phyloP scores from a whole-genome alignment of 2,329 filamentous ascomycete genomes.

The Kalmusia sp. region DNA sequence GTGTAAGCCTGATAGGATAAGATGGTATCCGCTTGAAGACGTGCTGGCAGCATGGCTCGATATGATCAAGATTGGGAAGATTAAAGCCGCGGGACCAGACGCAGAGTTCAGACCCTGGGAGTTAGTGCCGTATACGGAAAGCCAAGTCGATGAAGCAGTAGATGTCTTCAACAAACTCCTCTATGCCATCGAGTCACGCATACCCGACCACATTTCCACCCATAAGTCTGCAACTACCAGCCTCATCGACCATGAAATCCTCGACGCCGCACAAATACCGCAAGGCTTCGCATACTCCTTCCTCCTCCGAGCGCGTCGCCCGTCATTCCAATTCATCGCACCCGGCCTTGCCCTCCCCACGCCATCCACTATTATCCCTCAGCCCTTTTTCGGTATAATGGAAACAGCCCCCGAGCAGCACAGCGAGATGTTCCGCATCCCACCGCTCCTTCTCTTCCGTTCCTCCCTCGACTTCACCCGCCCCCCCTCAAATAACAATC shows the following conservation, averaged over 20 bases:
- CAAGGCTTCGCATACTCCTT: conserved; percentile 20
- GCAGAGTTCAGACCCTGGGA: conserved; percentile 19
- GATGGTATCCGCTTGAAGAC: conserved; percentile 20
- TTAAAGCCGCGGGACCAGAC: conserved; percentile 15
- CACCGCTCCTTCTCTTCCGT: conserved; percentile 15
- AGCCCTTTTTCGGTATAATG: conserved; percentile 13
- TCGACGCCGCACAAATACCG: conserved; percentile 7
- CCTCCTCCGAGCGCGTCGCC: conserved; percentile 12
- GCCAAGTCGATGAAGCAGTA: conserved; percentile 18
- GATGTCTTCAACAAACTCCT: conserved; percentile 18
- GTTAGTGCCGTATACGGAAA: conserved; percentile 13
- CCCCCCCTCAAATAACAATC: not conserved
- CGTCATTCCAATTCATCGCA: conserved; percentile 22
- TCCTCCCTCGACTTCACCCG: conserved; percentile 4
- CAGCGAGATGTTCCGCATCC: not conserved
- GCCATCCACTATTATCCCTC: conserved; percentile 7
- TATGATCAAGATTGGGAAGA: conserved; percentile 19
- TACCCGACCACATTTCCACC: not conserved
- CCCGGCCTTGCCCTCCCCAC: conserved; percentile 19
- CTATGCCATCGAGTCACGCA: conserved; percentile 17
- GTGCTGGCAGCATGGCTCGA: conserved; percentile 22
- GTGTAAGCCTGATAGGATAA: conserved; percentile 10
- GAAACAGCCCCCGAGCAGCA: not conserved
- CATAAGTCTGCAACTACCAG: not conserved
- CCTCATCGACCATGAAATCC: conserved; percentile 8